Base-by-base conservation (phyloP, 1,139 yeast genomes). In the Suhomyces terraborum region DNA sequence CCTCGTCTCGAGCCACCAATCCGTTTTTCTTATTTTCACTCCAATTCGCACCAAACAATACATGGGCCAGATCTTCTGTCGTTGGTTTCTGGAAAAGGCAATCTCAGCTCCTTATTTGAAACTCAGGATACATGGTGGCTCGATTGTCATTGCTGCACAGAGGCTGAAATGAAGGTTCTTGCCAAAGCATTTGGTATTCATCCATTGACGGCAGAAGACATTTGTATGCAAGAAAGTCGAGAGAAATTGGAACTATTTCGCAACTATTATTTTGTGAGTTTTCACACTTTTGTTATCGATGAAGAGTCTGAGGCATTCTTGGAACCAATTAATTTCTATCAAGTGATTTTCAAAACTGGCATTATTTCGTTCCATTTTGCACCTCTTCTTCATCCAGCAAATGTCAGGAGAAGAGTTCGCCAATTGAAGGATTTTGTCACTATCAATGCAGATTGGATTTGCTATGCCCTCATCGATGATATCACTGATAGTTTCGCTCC, bases 401-500 rank as follows among this genome's bases (percentile, higher is more conserved):
- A 83, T 59, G 97, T 89, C 28, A 79, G 97, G 63, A 77, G 95
- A 60, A 85, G 97, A 67, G 94, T 89, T 36, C 79, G 97, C 53
- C 96, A 89, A 62, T 73, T 89, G 51, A 75, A 93, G 45, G 96
- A 88, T 55, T 88, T 88, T 58, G 91, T 89, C 29, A 82, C 81
- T 49, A 95, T 89, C 9, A 80, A 88, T 47, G 83, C 96, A 1
- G 97, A 89, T 64, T 89, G 97, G 97, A 67, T 89, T 36, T 89
- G 96, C 63, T 89, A 89, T 64, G 97, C 97, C 7, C 65, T 89
- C 47, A 86, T 89, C 50, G 97, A 89, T 75, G 96, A 89, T 59
- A 89, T 89, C 51, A 88, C 96, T 8, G 97, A 89, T 76, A 84
- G 89, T 35, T 89, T 88, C 64, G 95, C 95, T n/a, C 97, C 97